Percentiles rank a stretch among this genome's conserved stretches.
phyloP scores from a whole-genome alignment of 2,329 filamentous ascomycete species.

The Thielaviopsis euricoi region DNA sequence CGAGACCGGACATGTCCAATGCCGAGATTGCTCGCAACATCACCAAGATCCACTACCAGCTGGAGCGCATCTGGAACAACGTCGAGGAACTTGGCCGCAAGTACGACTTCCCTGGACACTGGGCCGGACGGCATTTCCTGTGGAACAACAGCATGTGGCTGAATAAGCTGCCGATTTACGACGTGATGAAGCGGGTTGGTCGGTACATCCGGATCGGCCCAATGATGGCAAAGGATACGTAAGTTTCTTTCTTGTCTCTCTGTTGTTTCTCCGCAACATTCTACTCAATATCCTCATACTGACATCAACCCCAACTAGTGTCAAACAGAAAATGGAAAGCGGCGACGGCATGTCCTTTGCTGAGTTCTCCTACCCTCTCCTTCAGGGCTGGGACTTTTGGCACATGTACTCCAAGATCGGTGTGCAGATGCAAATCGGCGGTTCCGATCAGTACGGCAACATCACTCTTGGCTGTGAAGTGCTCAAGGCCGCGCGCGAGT shows the following conservation, averaged over 20 bases:
- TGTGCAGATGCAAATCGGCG: constrained; percentile 78
- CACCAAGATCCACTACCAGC: constrained; percentile 50
- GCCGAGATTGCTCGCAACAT: constrained; percentile 45
- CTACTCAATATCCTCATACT: constrained; percentile 14
- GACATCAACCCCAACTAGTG: constrained; percentile 24
- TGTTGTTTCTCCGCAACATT: too few species aligned
- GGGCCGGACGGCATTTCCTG: constrained; percentile 50
- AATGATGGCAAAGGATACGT: constrained; percentile 81
- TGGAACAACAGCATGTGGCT: constrained; percentile 79
- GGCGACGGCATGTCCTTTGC: constrained; percentile 88
- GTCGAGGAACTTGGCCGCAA: constrained; percentile 49
- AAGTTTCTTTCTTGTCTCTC: constrained; percentile 28
- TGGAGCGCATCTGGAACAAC: constrained; percentile 58
- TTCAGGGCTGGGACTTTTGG: constrained; percentile 97
- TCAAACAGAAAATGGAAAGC: constrained; percentile 67
- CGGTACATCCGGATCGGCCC: constrained; percentile 60
- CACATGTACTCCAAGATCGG: constrained; percentile 52
- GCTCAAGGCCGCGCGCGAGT: constrained; percentile 55
- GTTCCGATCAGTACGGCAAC: constrained; percentile 92
- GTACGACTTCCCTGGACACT: constrained; percentile 46
- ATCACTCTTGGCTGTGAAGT: constrained; percentile 81
- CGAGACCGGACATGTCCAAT: constrained; percentile 36
- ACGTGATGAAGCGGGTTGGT: constrained; percentile 61
- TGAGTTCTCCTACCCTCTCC: constrained; percentile 82
- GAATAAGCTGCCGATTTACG: constrained; percentile 51